Base-by-base conservation (phyloP, 352 stramenopile species). In the Peronospora farinosa region DNA sequence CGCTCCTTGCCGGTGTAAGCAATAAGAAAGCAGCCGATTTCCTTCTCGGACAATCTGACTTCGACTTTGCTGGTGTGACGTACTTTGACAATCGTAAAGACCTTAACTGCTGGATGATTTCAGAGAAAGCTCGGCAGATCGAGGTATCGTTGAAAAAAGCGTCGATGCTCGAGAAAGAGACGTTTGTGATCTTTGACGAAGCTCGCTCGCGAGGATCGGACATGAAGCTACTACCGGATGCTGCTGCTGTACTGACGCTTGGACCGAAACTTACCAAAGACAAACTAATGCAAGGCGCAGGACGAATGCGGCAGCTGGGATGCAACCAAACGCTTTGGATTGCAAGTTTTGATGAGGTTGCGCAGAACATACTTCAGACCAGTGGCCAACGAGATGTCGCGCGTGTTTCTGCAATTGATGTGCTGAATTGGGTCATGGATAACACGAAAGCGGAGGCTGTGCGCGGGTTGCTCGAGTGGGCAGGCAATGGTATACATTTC, bases 181-280 rank as follows among this genome's bases (percentile, higher is more conserved):
- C 84, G 3, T 96, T 97, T 63, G 84, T 88, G 15, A 82, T 96
- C 37, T 96, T 96, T 61, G 88, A 97, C 58, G 87, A 97, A 39
- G 81, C 84, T 7, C 81, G 84, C 1, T 91, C 86, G 35, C 69
- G 87, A 40, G 88, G 87, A 0, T 82, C 87, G 0, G 88, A 97
- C 54, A 84, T 97, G 72, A 95, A 96, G 55, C 55, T 97, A 3
- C 48, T 60, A 12, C n/a, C 50, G 12, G 37, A 90, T 7, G 80
- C 82, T 3, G 47, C 84, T 5, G 88, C 84, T 9, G 46, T 95
- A 41, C 41, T 96, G 16, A 96, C 88, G 2, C 62, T 97, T 0
- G 86, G 84, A 0, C 83, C 85, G 6, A 80, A 78, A 15, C 67
- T 96, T 16, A 86, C 78, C 0, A 97, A 96, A 44, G 90, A 96